Percentiles rank a stretch among this genome's conserved stretches.
These are phyloP conservation scores for Ophiorrhiza pumila DNA, from an alignment of 257 asterid genomes.

Conservation along the genomic window DNA sequence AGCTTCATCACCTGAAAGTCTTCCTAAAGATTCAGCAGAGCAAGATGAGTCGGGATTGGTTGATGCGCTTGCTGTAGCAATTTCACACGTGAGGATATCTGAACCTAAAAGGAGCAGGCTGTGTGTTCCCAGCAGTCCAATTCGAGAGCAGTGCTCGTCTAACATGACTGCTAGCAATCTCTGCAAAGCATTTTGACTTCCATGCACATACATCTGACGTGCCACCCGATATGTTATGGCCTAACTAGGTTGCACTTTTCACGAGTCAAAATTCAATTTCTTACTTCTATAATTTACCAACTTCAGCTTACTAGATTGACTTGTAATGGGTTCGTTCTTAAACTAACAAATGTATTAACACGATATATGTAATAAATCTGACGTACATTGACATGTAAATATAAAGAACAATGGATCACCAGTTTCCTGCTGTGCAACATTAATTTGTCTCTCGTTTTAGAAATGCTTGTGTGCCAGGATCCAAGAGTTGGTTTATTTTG, in stretches of 20 bases:
- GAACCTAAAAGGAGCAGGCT: conserved; percentile 46
- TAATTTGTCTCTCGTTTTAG: background rate
- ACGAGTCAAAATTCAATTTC: background rate
- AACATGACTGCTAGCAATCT: conserved; percentile 41
- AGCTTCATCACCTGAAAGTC: conserved; percentile 17
- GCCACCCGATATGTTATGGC: conserved; percentile 4
- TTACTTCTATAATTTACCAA: background rate
- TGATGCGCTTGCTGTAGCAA: conserved; percentile 45
- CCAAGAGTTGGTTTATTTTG: background rate
- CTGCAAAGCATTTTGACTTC: conserved; percentile 45
- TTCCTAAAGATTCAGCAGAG: conserved; percentile 23
- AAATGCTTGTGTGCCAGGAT: background rate
- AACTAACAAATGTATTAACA: conserved; percentile 3
- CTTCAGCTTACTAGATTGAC: conserved; percentile 3
- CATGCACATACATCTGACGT: conserved; percentile 21
- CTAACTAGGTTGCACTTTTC: conserved; percentile 11
- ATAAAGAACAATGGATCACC: background rate
- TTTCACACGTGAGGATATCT: conserved; percentile 43
- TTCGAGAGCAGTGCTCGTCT: conserved; percentile 49
- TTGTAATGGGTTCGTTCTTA: background rate
- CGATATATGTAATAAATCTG: conserved; percentile 6
- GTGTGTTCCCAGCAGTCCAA: conserved; percentile 39
- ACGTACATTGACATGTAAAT: conserved; percentile 17
- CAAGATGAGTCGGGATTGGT: conserved; percentile 39
- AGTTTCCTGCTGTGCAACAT: conserved; percentile 2